Evolutionary conservation across 1,139 yeast species (phyloP).

Genomic region (Saccharomyces hybrid): DNA sequence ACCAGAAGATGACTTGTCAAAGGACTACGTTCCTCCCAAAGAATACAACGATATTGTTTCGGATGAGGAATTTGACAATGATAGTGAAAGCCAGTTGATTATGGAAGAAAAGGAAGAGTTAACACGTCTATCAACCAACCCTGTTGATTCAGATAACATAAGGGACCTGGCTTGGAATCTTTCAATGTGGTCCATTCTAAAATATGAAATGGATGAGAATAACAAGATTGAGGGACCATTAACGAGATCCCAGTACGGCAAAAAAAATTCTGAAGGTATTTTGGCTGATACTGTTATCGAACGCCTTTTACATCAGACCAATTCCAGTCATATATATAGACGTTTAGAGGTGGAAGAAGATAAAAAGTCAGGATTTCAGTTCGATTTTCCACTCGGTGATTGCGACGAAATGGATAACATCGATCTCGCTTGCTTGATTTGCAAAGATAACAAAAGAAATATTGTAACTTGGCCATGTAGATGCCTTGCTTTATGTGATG

Average conservation of each 20-base stretch:
- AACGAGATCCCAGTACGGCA: slow-evolving; percentile 32
- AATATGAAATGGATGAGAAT: slow-evolving; percentile 14
- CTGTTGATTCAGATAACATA: neutral
- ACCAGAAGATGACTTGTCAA: slow-evolving; percentile 44
- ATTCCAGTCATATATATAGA: neutral
- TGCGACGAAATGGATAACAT: slow-evolving; percentile 10
- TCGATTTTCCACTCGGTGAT: neutral
- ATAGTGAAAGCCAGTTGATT: neutral
- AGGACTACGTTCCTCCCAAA: slow-evolving; percentile 33
- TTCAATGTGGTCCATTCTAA: slow-evolving; percentile 27
- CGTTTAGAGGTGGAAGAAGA: neutral
- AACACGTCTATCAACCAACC: neutral
- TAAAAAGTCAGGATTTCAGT: neutral
- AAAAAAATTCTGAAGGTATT: slow-evolving; percentile 24
- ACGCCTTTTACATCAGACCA: neutral
- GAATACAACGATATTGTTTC: slow-evolving; percentile 13
- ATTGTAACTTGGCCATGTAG: slow-evolving; percentile 90
- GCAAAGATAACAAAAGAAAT: slow-evolving; percentile 67
- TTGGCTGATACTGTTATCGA: slow-evolving; percentile 26
- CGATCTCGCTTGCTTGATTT: slow-evolving; percentile 56
- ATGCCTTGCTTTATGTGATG: slow-evolving; percentile 82
- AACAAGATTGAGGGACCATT: slow-evolving; percentile 18
- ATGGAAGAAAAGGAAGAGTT: neutral
- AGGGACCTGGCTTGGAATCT: slow-evolving; percentile 20
- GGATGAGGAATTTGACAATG: slow-evolving; percentile 22